Conservation (phyloP, 2,329 filamentous ascomycete species). For the Colletotrichum sp. region DNA sequence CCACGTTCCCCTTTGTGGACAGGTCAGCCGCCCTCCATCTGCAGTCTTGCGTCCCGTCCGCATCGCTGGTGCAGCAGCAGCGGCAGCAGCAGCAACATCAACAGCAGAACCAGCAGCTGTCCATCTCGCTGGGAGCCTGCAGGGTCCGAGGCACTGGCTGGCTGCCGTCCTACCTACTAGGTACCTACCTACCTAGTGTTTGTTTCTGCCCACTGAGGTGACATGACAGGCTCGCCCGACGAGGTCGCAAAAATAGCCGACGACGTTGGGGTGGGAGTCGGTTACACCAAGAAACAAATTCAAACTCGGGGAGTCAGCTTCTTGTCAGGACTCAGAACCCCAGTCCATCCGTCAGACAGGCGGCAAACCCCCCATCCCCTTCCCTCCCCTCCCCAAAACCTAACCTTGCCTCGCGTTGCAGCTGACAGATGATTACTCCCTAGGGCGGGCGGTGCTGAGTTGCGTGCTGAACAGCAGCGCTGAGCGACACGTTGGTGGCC, state of each 20-base stretch:
- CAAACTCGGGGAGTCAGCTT: not conserved
- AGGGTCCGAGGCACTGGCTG: slow-evolving; percentile 19
- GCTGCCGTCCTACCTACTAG: not conserved
- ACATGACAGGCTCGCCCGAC: not conserved
- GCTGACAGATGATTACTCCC: not conserved
- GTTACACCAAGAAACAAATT: not conserved
- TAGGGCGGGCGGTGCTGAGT: not conserved
- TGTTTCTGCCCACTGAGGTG: not conserved
- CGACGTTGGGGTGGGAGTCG: not conserved
- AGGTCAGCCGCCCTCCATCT: slow-evolving; percentile 14
- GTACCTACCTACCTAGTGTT: not conserved
- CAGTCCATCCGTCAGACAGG: not conserved
- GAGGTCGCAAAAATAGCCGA: not conserved
- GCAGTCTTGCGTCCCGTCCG: not conserved
- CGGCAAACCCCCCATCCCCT: not conserved
- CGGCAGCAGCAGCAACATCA: not conserved
- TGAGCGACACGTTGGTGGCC: not conserved
- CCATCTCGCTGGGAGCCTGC: slow-evolving; percentile 9
- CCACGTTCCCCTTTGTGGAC: slow-evolving; percentile 9
- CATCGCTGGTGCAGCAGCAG: not conserved
- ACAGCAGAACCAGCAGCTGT: not conserved
- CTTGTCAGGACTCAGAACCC: not conserved
- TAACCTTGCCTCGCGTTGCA: not conserved
- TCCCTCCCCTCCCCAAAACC: not conserved
- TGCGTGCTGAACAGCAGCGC: not conserved